Base-by-base conservation (phyloP, 2,329 filamentous ascomycete genomes). In the Bisporella sp. region DNA sequence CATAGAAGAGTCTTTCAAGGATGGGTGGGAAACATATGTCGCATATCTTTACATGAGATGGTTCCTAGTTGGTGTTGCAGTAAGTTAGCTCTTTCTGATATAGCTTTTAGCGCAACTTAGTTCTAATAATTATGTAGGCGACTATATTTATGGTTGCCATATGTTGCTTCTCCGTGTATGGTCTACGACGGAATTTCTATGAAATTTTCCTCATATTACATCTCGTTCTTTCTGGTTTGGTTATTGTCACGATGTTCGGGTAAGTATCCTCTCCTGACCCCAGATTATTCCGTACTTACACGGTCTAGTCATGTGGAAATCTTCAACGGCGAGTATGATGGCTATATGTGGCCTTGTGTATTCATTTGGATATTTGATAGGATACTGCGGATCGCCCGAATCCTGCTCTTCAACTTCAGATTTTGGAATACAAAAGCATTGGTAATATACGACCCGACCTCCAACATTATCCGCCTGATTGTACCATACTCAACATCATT, bases 161-260 rank as follows among this genome's bases (percentile, higher is more conserved):
- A 31, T 49, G 74, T 2, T 60, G 64, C 3, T 69, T 73, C 47
- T 78, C 76, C 0, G 60, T 73, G 3, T 71, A 73, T 21, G 31
- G 37, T n/a, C 37, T 58, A 37, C 53, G 54, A n/a, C 37, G 46
- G 39, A 48, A 40, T 28, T 50, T 0, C 69, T 84, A 80, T 53
- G 76, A 80, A 53, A 29, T 68, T 0, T 78, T 78, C 51, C 61
- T 78, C 5, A 53, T 73, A 9, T 42, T 74, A 1, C 75, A 82
- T 51, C 78, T 81, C 5, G 62, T 69, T 3, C 63, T 82, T 12
- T 74, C 79, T 0, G 61, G 79, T 6, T 60, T 77, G 0, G 61
- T 77, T 0, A 59, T 82, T 60, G 73, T 32, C 13, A 40, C 37
- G 21, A 47, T 54, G 46, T 54, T 39, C 46, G 49, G 41, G 52